Base-by-base conservation (phyloP, 345 rosid genomes). In the Melaleuca quinquenervia region DNA sequence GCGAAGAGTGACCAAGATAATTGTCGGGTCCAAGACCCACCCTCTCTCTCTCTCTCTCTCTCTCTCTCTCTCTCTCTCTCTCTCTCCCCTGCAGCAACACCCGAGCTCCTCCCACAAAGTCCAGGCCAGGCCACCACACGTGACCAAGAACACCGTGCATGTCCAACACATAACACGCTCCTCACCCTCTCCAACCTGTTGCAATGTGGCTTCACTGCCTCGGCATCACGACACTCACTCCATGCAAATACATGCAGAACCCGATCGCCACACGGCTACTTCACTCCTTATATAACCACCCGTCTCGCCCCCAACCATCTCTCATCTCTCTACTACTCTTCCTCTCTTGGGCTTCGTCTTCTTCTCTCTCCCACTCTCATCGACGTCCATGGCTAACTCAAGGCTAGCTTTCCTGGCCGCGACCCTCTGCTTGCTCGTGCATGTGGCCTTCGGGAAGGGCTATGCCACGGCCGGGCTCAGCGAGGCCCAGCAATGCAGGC, bases 401-500 rank as follows among this genome's bases (percentile, higher is more conserved):
- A 76, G 82, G 27, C 50, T 58, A 20, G 50, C 52, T 10, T 51
- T 55, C 70, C 51, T 84, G 27, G 53, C 83, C 24, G 48, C 85
- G 44, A 48, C 86, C 50, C 85, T 89, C 83, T 83, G 82, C 82
- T 70, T 55, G 84, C 86, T 87, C 20, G 82, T 76, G 64, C 52
- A 41, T 27, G 27, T 50, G 15, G 70, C 76, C 56, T 82, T 36
- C 1, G 88, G 75, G 84, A 76, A 54, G 54, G 86, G 86, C 54
- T 87, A 74, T 56, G 52, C 88, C 54, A 54, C 85, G 48, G 36
- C 84, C 22, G 85, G 83, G 20, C 84, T 87, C 50, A n/a, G 62
- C 48, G 45, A 52, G 20, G 89, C 88, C 15, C 90, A 86, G 83
- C 87, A 88, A 64, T 89, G 91, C 89, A 85, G 82, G 62, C 83